phyloP scores from a whole-genome alignment of 768 basidiomycete species.

The Dictyophora rubrovolvata region DNA sequence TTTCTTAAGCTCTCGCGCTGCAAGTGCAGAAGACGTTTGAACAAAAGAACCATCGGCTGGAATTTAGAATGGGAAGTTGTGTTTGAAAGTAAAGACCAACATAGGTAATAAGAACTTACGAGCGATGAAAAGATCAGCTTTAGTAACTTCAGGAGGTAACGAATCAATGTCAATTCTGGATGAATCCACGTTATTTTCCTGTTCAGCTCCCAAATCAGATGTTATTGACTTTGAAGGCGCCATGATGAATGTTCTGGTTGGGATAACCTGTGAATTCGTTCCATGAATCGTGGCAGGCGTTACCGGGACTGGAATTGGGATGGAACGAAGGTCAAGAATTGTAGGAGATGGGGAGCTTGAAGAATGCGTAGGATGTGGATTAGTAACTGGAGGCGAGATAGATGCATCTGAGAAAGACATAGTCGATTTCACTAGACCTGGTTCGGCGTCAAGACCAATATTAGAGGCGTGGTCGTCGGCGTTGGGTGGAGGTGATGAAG shows the following conservation, averaged over 20 bases:
- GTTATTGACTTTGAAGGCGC: neutral
- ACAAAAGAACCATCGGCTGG: conserved; percentile 68
- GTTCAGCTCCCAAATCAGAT: neutral
- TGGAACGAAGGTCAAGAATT: neutral
- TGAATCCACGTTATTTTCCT: neutral
- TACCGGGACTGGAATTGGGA: neutral
- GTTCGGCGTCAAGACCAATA: neutral
- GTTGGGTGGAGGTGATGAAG: neutral
- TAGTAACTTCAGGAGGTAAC: conserved; percentile 39
- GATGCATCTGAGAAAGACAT: neutral
- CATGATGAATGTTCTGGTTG: neutral
- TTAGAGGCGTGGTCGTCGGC: neutral
- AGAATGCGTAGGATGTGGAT: too few relatives aligned
- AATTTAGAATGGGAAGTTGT: neutral
- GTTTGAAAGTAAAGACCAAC: neutral
- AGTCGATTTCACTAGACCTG: neutral
- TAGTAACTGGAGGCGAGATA: too few relatives aligned
- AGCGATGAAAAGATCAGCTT: conserved; percentile 49
- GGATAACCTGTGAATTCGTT: neutral
- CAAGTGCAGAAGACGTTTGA: conserved; percentile 68
- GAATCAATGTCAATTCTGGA: conserved; percentile 23
- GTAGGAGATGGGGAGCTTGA: neutral
- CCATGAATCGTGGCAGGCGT: neutral
- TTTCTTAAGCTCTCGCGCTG: conserved; percentile 68
- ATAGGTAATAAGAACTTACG: conserved; percentile 31